phyloP scores from a whole-genome alignment of 1,284 basidiomycete genomes.

The Peniophora sp. region DNA sequence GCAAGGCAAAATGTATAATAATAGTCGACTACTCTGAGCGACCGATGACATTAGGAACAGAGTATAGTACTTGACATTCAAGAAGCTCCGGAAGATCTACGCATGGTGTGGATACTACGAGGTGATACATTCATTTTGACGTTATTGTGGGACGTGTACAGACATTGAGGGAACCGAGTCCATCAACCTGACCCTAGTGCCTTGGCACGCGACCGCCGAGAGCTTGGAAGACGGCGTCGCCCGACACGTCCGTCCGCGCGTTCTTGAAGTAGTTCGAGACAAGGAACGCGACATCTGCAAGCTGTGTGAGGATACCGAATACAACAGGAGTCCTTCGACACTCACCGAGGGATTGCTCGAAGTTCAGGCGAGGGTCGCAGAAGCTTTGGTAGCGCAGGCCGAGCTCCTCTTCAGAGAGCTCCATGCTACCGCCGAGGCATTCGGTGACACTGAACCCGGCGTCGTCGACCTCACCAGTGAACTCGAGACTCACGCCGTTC shows the following conservation, averaged over 20 bases:
- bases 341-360: conserved; percentile 75
- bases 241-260: conserved; percentile 25
- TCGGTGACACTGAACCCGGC: conserved; percentile 91
- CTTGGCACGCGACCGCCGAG: background rate
- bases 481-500: conserved; percentile 94
- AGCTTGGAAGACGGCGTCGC: background rate
- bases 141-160: no score
- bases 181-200: no score
- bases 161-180: no score
- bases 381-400: conserved; percentile 74
- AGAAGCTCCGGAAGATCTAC: no score
- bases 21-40: no score
- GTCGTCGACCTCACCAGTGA: conserved; percentile 92
- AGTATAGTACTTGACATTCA: no score
- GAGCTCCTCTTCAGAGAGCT: conserved; percentile 65
- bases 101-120: no score
- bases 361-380: conserved; percentile 77
- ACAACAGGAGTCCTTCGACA: conserved; percentile 6
- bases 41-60: no score
- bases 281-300: conserved; percentile 67
- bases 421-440: conserved; percentile 78
- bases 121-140: no score
- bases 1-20: no score
- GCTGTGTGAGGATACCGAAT: background rate
- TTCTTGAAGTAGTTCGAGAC: conserved; percentile 75